Base-by-base conservation (phyloP, 345 rosid genomes). In the Syzygium aqueum region DNA sequence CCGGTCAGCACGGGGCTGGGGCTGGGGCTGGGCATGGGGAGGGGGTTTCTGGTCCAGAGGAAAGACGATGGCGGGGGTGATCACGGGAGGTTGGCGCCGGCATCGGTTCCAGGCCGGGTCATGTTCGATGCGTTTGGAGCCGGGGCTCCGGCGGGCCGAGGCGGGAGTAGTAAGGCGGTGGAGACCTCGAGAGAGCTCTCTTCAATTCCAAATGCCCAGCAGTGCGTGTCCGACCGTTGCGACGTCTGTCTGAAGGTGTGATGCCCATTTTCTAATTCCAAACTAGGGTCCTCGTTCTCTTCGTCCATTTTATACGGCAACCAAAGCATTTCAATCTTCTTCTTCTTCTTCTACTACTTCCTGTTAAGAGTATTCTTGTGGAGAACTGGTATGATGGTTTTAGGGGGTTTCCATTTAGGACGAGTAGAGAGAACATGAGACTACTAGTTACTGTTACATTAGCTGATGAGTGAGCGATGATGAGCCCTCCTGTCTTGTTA, bases 131-230 rank as follows among this genome's bases (percentile, higher is more conserved):
- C 87, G 65, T 88, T 43, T 80, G 89, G 90, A 88, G 88, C 87
- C 61, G 88, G 90, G 61, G 85, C 40, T 88, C 82, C 82, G 15
- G 49, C 21, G 49, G 49, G 82, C 37, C 49, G 85, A 87, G 59
- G 89, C 30, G 86, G 50, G 30, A 65, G 40, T 25, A 21, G 28
- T 84, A 57, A 27, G 57, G 86, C 63, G 46, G 43, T 77, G 63
- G 95, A 92, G 91, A 89, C 93, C 89, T 91, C 95, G 40, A 90
- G 90, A 40, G 97, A 95, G 96, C 98, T 94, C 97, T 91, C 99
- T 97, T 96, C 98, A 94, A 94, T 93, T 85, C 96, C 97, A 94
- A 97, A 94, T 88, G 56, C 52, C 53, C 89, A 54, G 59, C 40
- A 78, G 67, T 90, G 84, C 85, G 19, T 50, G 86, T 87, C 90